These are phyloP conservation scores for Millerago galiae DNA, from an alignment of 805 yeast species.

Conservation along the genomic window DNA sequence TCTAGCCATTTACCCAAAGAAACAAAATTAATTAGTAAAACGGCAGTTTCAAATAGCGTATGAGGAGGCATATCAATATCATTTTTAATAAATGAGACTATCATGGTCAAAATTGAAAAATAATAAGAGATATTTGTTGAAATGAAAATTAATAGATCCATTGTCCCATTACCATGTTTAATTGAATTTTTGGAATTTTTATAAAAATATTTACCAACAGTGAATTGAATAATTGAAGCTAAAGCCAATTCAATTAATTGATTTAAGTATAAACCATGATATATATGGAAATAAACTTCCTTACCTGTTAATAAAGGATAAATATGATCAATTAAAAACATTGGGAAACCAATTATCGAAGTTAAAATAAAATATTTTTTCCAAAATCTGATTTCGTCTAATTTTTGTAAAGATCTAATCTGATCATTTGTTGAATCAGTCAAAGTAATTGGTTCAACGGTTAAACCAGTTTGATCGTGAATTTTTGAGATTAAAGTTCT, in stretches of 20 bases:
- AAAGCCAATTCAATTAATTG: constrained; percentile 53
- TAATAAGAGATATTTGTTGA: constrained; percentile 75
- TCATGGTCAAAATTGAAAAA: constrained; percentile 64
- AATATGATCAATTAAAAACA: constrained; percentile 43
- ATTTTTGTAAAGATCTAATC: constrained; percentile 57
- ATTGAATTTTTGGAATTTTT: constrained; percentile 59
- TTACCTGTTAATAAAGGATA: constrained; percentile 33
- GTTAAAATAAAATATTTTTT: constrained; percentile 45
- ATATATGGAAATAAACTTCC: constrained; percentile 25
- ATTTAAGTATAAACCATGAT: constrained; percentile 58
- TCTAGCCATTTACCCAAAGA: constrained; percentile 89
- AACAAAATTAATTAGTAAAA: constrained; percentile 79
- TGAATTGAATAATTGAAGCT: constrained; percentile 51
- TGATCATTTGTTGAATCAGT: constrained; percentile 59
- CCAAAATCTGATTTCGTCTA: constrained; percentile 73
- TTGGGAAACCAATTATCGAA: constrained; percentile 55
- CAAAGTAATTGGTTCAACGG: constrained; percentile 38
- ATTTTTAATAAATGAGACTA: constrained; percentile 39
- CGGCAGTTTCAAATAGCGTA: constrained; percentile 77
- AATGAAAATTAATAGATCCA: constrained; percentile 85
- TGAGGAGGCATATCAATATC: constrained; percentile 45
- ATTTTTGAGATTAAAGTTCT: constrained; percentile 49
- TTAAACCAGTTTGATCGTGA: constrained; percentile 13
- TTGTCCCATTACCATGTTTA: constrained; percentile 67
- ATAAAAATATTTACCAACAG: constrained; percentile 63